Conservation (phyloP, 2,329 filamentous ascomycete genomes). For the Aspergillus sp. region DNA sequence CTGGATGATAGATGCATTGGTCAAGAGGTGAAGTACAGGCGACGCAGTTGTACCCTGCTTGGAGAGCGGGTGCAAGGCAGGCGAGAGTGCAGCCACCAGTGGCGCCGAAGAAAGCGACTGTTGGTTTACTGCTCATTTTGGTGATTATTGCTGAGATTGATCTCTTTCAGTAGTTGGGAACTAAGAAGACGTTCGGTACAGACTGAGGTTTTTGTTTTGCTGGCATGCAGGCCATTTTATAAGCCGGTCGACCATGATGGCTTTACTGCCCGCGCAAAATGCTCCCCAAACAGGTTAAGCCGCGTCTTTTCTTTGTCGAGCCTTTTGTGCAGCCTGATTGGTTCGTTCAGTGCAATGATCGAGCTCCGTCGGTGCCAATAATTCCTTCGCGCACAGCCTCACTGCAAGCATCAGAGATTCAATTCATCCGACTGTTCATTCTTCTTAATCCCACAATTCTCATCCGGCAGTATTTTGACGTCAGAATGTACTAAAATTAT, state of each 20-base stretch:
- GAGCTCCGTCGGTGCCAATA: too few relatives aligned
- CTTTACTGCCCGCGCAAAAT: background rate
- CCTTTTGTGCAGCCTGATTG: too few relatives aligned
- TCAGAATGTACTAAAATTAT: too few relatives aligned
- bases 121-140: constrained; percentile 19
- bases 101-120: constrained; percentile 54
- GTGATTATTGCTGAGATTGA: too few relatives aligned
- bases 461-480: too few relatives aligned
- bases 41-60: constrained; percentile 45
- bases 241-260: too few relatives aligned
- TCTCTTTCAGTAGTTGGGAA: background rate
- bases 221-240: background rate
- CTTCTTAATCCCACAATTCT: too few relatives aligned
- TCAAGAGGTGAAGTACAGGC: constrained; percentile 30
- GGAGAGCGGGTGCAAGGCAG: constrained; percentile 46
- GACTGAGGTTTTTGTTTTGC: background rate
- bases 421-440: too few relatives aligned
- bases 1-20: background rate
- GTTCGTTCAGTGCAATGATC: too few relatives aligned
- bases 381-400: too few relatives aligned
- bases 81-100: constrained; percentile 50
- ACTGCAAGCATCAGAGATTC: too few relatives aligned
- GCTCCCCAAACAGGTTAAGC: background rate
- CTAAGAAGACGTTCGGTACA: background rate
- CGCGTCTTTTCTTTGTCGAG: too few relatives aligned